Evolutionary conservation across 176 grass and related monocot species (phyloP).

Genomic region (Saccharum spontaneum): DNA sequence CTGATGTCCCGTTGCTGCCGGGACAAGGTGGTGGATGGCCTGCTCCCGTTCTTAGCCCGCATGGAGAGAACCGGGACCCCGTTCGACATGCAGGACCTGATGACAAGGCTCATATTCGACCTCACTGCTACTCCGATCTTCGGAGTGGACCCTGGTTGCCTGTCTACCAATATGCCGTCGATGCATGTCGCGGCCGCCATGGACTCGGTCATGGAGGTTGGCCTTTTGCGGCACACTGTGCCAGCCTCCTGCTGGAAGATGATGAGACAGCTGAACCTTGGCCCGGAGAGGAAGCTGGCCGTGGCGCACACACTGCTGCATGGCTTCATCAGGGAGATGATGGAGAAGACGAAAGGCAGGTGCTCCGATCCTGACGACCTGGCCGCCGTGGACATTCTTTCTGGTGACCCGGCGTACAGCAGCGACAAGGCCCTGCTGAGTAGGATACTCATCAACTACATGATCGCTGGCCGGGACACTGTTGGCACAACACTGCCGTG

Average conservation of each 20-base stretch:
- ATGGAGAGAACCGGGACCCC: neutral
- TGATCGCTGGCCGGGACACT: neutral
- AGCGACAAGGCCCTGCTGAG: neutral
- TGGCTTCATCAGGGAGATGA: neutral
- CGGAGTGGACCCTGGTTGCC: slow-evolving; percentile 35
- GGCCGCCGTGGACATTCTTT: neutral
- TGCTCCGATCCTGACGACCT: neutral
- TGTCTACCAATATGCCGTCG: slow-evolving; percentile 20
- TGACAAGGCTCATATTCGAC: slow-evolving; percentile 38
- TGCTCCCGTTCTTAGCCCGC: neutral
- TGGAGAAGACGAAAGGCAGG: neutral
- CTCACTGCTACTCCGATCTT: slow-evolving; percentile 25
- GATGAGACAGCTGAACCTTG: neutral
- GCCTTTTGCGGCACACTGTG: neutral
- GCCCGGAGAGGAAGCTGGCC: neutral
- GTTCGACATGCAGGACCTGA: slow-evolving; percentile 44
- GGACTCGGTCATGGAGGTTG: slow-evolving; percentile 23
- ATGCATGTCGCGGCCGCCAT: slow-evolving; percentile 15
- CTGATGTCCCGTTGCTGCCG: neutral
- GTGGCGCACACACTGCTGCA: neutral
- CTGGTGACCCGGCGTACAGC: neutral
- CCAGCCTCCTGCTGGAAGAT: slow-evolving; percentile 35
- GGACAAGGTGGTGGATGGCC: neutral
- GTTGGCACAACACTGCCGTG: neutral
- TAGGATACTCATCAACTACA: neutral